Evolutionary conservation across 305 asterid species (phyloP).

Genomic region (Coffea humblotiana): DNA sequence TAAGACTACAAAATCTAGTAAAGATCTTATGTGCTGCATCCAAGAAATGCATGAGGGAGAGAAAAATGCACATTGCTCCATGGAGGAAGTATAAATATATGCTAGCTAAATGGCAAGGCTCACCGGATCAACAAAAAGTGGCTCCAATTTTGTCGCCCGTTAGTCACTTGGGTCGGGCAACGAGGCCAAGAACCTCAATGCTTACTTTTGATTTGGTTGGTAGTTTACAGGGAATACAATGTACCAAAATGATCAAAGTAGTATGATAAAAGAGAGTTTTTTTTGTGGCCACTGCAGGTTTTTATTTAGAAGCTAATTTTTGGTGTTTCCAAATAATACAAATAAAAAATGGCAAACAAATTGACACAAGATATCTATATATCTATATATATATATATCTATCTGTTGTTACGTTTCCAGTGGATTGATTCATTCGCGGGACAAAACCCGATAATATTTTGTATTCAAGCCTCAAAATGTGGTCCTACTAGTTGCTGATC

Average conservation of each 20-base stretch:
- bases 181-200: slow-evolving; percentile 12
- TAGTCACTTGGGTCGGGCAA: neutral
- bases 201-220: slow-evolving; percentile 7
- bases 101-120: slow-evolving; percentile 7
- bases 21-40: slow-evolving; percentile 40
- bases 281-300: neutral
- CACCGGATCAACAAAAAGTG: neutral
- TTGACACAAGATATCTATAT: neutral
- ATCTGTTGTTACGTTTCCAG: neutral
- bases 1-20: slow-evolving; percentile 25
- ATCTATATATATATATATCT: too few relatives aligned
- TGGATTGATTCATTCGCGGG: neutral
- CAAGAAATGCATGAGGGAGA: slow-evolving; percentile 25
- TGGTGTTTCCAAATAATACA: neutral
- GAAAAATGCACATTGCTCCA: slow-evolving; percentile 41
- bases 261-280: neutral
- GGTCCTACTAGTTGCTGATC: neutral
- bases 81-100: slow-evolving; percentile 32
- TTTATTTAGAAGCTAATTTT: too few relatives aligned
- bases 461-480: neutral
- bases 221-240: neutral
- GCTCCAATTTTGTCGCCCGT: neutral
- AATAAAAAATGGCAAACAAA: neutral
- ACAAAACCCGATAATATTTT: neutral
- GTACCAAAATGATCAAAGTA: slow-evolving; percentile 3